Evolutionary conservation across 805 yeast species (phyloP), one percentile per base, ranked within the genome.

Genomic region (Ogataea populi-albae): DNA sequence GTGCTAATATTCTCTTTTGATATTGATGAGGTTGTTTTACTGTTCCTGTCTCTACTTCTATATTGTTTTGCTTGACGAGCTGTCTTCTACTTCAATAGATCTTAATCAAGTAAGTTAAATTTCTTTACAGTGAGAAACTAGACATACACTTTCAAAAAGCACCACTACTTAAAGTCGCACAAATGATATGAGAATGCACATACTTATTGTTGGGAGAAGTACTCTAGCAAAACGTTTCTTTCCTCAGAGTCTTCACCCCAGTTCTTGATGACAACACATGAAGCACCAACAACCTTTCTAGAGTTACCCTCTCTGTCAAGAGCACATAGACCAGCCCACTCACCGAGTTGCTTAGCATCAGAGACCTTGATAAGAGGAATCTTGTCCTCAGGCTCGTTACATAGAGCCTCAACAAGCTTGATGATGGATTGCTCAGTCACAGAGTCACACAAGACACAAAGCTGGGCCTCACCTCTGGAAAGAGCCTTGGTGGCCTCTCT

Each of bases 271-370:
- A 93, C 98, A 68, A 91, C 97, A 75, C 95, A 91, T 62, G 98
- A 89, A 74, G 96, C 95, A 77, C 98, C 98, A 70, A 93, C 98
- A 64, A 93, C 98, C 87, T 93, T 93, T 81, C 97, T 88, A 76
- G 98, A 96, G 80, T 91, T 88, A 77, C 98, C 99, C 65, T 93
- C 98, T 77, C 96, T 87, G 94, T 93, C 98, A 65, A 91, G 82
- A 77, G 88, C 87, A 79, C 96, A 93, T 61, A 93, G 80, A 85
- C 98, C 98, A 66, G 98, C 98, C 98, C 98, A 93, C 81, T 93
- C 98, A 81, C 99, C 99, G 69, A 93, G 82, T 79, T 87, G 86
- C 84, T 93, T 93, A 68, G 98, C 96, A 69, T 93, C 98, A 62
- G 98, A 86, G 61, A 93, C 98, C 85, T 93, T 93, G 84, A 93